phyloP scores from a whole-genome alignment of 129 eudicot genomes.

The Calendula officinalis region DNA sequence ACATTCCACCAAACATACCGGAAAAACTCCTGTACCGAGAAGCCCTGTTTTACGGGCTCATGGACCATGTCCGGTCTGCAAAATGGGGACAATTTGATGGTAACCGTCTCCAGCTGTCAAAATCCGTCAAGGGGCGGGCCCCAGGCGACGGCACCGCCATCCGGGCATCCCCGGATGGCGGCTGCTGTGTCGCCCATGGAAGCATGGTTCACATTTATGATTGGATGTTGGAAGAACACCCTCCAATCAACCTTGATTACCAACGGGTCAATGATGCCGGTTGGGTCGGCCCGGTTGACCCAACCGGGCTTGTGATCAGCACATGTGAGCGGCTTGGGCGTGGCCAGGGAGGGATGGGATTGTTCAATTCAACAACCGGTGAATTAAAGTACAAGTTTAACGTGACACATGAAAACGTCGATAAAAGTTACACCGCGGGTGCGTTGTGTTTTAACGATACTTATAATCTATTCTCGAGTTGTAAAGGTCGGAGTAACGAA shows the following conservation, averaged over 20 bases:
- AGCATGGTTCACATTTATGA: slow-evolving; percentile 91
- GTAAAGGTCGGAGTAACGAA: slow-evolving; percentile 89
- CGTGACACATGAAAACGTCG: slow-evolving; percentile 59
- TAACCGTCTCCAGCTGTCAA: slow-evolving; percentile 53
- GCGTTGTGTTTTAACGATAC: slow-evolving; percentile 58
- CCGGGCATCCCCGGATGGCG: slow-evolving; percentile 90
- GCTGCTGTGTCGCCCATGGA: slow-evolving; percentile 95
- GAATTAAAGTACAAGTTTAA: slow-evolving; percentile 58
- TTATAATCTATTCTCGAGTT: slow-evolving; percentile 67
- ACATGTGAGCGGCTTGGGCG: slow-evolving; percentile 84
- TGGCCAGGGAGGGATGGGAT: slow-evolving; percentile 87
- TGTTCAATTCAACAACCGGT: slow-evolving; percentile 65
- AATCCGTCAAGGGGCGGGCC: slow-evolving; percentile 63
- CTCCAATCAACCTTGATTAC: slow-evolving; percentile 78
- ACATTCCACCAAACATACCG: slow-evolving; percentile 59
- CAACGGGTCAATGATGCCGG: slow-evolving; percentile 83
- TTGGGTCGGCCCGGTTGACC: slow-evolving; percentile 74
- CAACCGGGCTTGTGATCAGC: slow-evolving; percentile 65
- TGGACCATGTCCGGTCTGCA: slow-evolving; percentile 72
- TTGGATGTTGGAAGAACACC: slow-evolving; percentile 87
- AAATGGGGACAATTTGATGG: slow-evolving; percentile 90
- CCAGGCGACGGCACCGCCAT: slow-evolving; percentile 92
- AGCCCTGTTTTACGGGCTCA: slow-evolving; percentile 74
- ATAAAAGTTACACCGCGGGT: slow-evolving; percentile 81
- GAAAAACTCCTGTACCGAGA: slow-evolving; percentile 66